A percentile compares a stretch with the other conserved stretches of the same genome.
Evolutionary conservation across 306 rosid genomes (phyloP).

Genomic region (Cucurbita moschata): DNA sequence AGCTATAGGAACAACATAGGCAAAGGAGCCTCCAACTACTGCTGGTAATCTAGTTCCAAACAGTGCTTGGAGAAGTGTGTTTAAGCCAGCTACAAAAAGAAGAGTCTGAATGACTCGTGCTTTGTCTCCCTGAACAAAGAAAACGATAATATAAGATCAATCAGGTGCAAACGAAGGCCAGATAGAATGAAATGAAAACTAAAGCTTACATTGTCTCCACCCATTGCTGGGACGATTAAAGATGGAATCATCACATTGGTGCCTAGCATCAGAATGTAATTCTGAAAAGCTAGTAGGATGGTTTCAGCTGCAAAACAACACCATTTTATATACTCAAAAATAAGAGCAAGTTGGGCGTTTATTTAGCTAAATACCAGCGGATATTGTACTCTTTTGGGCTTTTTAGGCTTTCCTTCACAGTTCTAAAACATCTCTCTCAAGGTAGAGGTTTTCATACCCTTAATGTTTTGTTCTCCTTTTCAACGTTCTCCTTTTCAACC

Average conservation of each 20-base stretch:
- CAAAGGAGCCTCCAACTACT: conserved; percentile 91
- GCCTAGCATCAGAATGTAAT: conserved; percentile 89
- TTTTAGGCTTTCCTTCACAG: too few species aligned
- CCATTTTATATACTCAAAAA: neutral
- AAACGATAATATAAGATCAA: neutral
- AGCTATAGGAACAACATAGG: conserved; percentile 70
- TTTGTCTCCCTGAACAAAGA: conserved; percentile 59
- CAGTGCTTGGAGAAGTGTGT: conserved; percentile 95
- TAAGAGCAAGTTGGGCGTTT: neutral
- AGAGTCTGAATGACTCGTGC: conserved; percentile 85
- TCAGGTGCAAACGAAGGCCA: neutral
- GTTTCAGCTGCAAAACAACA: conserved; percentile 67
- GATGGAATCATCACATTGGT: conserved; percentile 94
- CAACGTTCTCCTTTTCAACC: too few species aligned
- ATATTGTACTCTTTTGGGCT: too few species aligned
- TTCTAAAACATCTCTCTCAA: too few species aligned
- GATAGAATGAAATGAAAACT: neutral
- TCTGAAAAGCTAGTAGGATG: conserved; percentile 76
- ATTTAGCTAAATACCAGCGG: too few species aligned
- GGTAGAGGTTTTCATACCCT: too few species aligned
- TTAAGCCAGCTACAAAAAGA: conserved; percentile 82
- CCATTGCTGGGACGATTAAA: conserved; percentile 71
- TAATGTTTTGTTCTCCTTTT: too few species aligned
- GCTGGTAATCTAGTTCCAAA: conserved; percentile 93
- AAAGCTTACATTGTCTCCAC: conserved; percentile 73